Base-by-base conservation (phyloP, 139 green algal genomes). In the Haematococcus lacustris region DNA sequence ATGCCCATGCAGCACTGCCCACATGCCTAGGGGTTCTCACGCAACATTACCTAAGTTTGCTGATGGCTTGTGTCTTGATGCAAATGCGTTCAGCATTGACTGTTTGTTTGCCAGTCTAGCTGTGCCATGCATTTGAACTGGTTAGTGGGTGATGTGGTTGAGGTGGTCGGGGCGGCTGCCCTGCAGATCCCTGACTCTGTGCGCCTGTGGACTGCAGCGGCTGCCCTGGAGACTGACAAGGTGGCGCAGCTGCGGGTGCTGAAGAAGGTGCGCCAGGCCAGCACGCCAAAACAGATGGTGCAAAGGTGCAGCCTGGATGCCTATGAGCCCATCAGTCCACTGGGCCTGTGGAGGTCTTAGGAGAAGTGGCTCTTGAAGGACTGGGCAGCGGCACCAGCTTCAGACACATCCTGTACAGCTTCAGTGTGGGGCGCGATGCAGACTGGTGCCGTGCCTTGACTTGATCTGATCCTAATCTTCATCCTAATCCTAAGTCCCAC, bases 191-290 rank as follows among this genome's bases (percentile, higher is more conserved):
- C 72, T 26, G 72, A 75, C 61, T 78, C 72, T 21, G 71, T 96
- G 37, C 94, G 93, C 81, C 85, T 99, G 38, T 99, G 95, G 94
- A 93, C 97, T 76, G 83, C 88, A 74, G 88, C 83, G 1, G 83
- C 86, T 1, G 78, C 75, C 39, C 62, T 90, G 32, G 85, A 90
- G 68, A 71, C 68, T 33, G 91, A 94, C 53, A 87, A 93, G 41
- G 82, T 66, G 1, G 86, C 91, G 17, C 91, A 95, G 82, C 83
- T 83, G 43, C 80, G 95, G 34, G 95, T 99, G 79, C 83, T 98
- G 78, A 80, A 96, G 25, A 91, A 92, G 59, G 78, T 70, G 69
- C 43, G 0, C 57, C 13, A 53, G 43, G 9, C 9, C 43, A 53
- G 9, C 43, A 17, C 17, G 43, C 43, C 9, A 53, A 9, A 53